A percentile compares a stretch with the other conserved stretches of the same genome.
Evolutionary conservation across 2,329 filamentous ascomycete species (phyloP).

Genomic region (Neurospora crassa): DNA sequence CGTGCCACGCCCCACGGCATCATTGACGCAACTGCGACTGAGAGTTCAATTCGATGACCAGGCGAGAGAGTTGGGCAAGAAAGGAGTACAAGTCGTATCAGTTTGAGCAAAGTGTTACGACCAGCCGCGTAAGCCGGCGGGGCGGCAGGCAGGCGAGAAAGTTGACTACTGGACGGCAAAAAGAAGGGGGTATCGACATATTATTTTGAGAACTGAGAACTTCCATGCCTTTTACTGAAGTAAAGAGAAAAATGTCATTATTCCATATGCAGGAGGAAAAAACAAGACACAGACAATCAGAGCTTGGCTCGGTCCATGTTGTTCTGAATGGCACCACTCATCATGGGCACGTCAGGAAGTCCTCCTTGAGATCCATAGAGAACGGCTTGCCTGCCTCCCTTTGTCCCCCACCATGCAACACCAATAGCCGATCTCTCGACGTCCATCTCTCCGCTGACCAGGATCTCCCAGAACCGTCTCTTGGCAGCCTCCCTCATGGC

Average conservation of each 20-base stretch:
- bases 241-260: neutral
- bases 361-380: conserved; percentile 22
- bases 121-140: neutral
- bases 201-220: neutral
- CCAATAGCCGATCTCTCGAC: conserved; percentile 70
- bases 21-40: neutral
- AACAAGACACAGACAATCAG: conserved; percentile 3
- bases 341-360: conserved; percentile 28
- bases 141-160: neutral
- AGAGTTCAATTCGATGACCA: neutral
- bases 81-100: neutral
- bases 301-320: conserved; percentile 8
- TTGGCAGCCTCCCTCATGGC: conserved; percentile 55
- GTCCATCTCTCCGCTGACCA: conserved; percentile 79
- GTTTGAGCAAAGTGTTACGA: neutral
- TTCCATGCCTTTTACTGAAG: neutral
- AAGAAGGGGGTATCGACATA: neutral
- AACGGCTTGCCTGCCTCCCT: conserved; percentile 43
- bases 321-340: conserved; percentile 39
- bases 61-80: neutral
- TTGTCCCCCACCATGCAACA: conserved; percentile 75
- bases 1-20: neutral
- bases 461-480: conserved; percentile 67
- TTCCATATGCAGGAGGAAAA: neutral
- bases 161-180: neutral